Evolutionary conservation across 495 filamentous ascomycete species (phyloP).

Genomic region (Penicillium dipodomyicola): DNA sequence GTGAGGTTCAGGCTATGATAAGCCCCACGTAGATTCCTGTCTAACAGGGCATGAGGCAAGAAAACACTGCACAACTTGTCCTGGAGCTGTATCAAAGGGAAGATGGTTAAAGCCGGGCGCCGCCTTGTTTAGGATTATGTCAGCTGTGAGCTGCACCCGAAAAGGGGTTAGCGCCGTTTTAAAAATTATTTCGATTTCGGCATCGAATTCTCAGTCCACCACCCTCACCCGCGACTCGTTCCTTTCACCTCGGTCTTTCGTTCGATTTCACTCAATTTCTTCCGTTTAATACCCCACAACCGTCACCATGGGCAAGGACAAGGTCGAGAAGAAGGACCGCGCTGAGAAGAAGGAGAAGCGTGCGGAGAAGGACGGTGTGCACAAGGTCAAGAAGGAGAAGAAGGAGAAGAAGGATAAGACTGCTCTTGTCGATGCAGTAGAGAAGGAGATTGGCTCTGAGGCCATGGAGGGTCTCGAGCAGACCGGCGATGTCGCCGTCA

Average conservation of each 20-base stretch:
- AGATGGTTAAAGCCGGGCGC: neutral
- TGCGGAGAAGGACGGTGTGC: conserved; percentile 70
- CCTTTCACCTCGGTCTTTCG: conserved; percentile 20
- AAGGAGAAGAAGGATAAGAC: conserved; percentile 72
- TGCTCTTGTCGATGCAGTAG: conserved; percentile 57
- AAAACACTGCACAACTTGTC: neutral
- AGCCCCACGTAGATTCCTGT: neutral
- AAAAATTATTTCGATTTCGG: conserved; percentile 45
- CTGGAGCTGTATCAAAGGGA: conserved; percentile 7
- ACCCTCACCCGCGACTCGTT: conserved; percentile 24
- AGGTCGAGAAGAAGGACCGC: conserved; percentile 66
- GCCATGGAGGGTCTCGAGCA: conserved; percentile 53
- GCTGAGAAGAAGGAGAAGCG: conserved; percentile 79
- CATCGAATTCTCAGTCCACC: conserved; percentile 26
- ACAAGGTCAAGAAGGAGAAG: conserved; percentile 61
- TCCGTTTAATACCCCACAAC: conserved; percentile 17
- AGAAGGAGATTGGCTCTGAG: conserved; percentile 58
- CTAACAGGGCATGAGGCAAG: conserved; percentile 3
- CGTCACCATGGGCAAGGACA: conserved; percentile 54
- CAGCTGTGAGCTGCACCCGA: conserved; percentile 25
- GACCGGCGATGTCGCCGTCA: conserved; percentile 35
- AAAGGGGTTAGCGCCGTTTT: conserved; percentile 44
- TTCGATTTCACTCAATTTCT: conserved; percentile 18
- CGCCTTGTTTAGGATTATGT: conserved; percentile 35
- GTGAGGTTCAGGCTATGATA: neutral